Evolutionary conservation across 202 grass and related monocot genomes (phyloP).

Genomic region (Hordeum pubiflorum): DNA sequence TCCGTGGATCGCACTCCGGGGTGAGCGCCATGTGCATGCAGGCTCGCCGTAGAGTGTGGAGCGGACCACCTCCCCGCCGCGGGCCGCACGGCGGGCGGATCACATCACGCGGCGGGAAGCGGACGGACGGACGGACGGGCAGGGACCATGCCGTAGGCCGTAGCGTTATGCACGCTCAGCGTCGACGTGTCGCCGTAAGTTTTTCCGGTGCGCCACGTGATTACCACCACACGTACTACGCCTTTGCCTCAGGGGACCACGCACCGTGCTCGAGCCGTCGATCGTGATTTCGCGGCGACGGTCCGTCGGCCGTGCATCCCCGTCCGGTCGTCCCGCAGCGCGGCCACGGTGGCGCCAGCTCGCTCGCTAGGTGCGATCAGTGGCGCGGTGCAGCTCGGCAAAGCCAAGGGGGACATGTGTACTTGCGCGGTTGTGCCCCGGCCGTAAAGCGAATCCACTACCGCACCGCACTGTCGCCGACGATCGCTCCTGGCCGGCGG

Average conservation of each 20-base stretch:
- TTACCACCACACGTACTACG: neutral
- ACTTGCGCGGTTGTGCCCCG: neutral
- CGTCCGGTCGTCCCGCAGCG: neutral
- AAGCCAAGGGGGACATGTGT: neutral
- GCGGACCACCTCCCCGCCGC: constrained; percentile 8
- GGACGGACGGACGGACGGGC: neutral
- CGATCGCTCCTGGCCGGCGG: neutral
- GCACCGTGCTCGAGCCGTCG: neutral
- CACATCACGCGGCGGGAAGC: too few species aligned
- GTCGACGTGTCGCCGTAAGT: neutral
- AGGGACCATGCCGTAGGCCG: neutral
- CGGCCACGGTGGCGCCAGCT: neutral
- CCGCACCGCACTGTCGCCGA: neutral
- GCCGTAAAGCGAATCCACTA: constrained; percentile 5
- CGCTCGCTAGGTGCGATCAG: neutral
- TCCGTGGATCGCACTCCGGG: neutral
- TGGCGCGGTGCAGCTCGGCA: neutral
- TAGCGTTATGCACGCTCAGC: neutral
- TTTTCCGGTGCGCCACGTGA: neutral
- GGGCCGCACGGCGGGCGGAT: neutral
- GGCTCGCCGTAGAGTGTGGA: neutral
- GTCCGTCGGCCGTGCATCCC: neutral
- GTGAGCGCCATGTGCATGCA: neutral
- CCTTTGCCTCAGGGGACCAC: neutral
- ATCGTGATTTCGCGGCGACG: neutral